Evolutionary conservation across 805 yeast genomes (phyloP).

Genomic region (Trichomonascus vanleenenianus): DNA sequence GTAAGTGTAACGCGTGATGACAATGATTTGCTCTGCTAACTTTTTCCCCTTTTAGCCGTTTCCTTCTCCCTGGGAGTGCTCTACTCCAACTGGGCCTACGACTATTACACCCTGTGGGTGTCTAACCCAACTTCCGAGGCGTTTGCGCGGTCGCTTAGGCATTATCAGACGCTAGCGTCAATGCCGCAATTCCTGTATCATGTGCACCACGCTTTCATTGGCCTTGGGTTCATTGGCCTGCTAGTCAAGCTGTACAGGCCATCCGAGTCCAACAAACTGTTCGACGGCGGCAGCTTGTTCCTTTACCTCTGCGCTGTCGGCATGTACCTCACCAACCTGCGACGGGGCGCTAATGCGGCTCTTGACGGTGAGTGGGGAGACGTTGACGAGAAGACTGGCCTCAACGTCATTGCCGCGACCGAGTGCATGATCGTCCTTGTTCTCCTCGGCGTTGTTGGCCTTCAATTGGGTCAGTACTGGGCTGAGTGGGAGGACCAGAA

Average conservation of each 20-base stretch:
- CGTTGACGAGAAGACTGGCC: constrained; percentile 75
- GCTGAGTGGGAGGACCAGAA: constrained; percentile 51
- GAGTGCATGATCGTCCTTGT: constrained; percentile 66
- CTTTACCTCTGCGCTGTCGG: constrained; percentile 64
- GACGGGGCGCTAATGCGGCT: constrained; percentile 69
- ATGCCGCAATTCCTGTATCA: constrained; percentile 54
- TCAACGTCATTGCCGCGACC: constrained; percentile 88
- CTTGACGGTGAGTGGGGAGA: constrained; percentile 85
- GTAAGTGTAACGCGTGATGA: constrained; percentile 11
- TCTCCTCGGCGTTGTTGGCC: constrained; percentile 67
- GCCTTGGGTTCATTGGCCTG: constrained; percentile 63
- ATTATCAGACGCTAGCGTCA: constrained; percentile 67
- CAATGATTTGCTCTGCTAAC: constrained; percentile 6
- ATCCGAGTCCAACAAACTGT: constrained; percentile 71
- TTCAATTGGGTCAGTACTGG: constrained; percentile 86
- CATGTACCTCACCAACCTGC: constrained; percentile 77
- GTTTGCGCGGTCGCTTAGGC: constrained; percentile 55
- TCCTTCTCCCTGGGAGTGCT: constrained; percentile 77
- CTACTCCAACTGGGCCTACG: constrained; percentile 76
- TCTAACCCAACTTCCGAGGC: constrained; percentile 42
- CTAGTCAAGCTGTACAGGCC: constrained; percentile 80
- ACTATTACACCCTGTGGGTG: constrained; percentile 64
- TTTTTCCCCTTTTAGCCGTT: constrained; percentile 31
- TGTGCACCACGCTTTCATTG: constrained; percentile 53
- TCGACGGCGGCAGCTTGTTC: constrained; percentile 84